A percentile compares a stretch with the other conserved stretches of the same genome.
Evolutionary conservation across 495 filamentous ascomycete species (phyloP).

Genomic region (Bryoglossum gracile): DNA sequence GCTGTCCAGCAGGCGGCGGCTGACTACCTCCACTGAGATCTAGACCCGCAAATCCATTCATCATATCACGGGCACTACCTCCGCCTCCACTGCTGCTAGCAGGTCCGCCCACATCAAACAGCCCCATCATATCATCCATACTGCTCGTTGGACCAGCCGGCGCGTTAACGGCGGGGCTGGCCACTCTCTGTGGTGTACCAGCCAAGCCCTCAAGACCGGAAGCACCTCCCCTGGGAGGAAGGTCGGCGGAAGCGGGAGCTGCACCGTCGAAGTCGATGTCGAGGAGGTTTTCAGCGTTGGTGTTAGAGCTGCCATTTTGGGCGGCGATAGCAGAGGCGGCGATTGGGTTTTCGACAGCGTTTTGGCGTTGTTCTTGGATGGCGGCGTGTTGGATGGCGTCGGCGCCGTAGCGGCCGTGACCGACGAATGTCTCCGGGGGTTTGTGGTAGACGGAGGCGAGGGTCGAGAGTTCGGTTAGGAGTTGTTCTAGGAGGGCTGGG

Average conservation of each 20-base stretch:
- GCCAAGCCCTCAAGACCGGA: slow-evolving; percentile 67
- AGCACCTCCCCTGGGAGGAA: slow-evolving; percentile 46
- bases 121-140: slow-evolving; percentile 85
- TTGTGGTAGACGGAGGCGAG: slow-evolving; percentile 99
- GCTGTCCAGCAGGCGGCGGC: slow-evolving; percentile 47
- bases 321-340: slow-evolving; percentile 73
- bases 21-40: slow-evolving; percentile 53
- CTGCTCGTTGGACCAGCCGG: slow-evolving; percentile 45
- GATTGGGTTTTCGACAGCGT: slow-evolving; percentile 88
- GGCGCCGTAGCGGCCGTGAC: slow-evolving; percentile 86
- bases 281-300: slow-evolving; percentile 87
- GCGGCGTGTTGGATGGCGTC: slow-evolving; percentile 92
- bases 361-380: slow-evolving; percentile 91
- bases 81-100: not conserved
- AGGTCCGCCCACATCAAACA: slow-evolving; percentile 50
- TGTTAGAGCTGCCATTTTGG: slow-evolving; percentile 51
- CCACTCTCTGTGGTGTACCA: slow-evolving; percentile 74
- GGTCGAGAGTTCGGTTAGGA: slow-evolving; percentile 87
- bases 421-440: slow-evolving; percentile 91
- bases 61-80: slow-evolving; percentile 49
- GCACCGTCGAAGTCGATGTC: slow-evolving; percentile 98
- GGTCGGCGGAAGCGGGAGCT: slow-evolving; percentile 80
- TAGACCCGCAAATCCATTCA: slow-evolving; percentile 79
- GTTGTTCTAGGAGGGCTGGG: slow-evolving; percentile 70
- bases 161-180: slow-evolving; percentile 48